phyloP scores from a whole-genome alignment of 495 filamentous ascomycete species.

The Aspergillus haitiensis region DNA sequence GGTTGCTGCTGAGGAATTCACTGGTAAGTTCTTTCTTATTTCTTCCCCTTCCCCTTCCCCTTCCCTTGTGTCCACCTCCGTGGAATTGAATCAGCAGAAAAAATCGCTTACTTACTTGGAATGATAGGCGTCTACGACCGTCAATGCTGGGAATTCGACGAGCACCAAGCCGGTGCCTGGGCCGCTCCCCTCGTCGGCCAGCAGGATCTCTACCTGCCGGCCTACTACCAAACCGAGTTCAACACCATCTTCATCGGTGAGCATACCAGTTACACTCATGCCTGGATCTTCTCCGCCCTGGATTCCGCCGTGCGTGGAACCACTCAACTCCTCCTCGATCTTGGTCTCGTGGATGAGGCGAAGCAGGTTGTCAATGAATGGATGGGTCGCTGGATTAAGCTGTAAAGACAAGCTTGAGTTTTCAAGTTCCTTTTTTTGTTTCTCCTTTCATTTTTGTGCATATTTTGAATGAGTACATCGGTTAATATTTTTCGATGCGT shows the following conservation, averaged over 20 bases:
- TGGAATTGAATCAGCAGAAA: background rate
- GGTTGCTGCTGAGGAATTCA: slow-evolving; percentile 56
- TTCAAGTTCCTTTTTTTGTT: background rate
- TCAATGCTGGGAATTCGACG: slow-evolving; percentile 59
- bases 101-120: background rate
- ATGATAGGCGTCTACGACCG: slow-evolving; percentile 47
- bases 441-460: background rate
- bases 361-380: slow-evolving; percentile 62
- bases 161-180: slow-evolving; percentile 56
- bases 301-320: slow-evolving; percentile 66
- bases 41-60: background rate
- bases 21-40: slow-evolving; percentile 33
- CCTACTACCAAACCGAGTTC: slow-evolving; percentile 67
- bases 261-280: slow-evolving; percentile 73
- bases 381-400: slow-evolving; percentile 65
- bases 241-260: slow-evolving; percentile 69
- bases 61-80: background rate
- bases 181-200: slow-evolving; percentile 56
- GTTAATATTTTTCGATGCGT: too few relatives aligned
- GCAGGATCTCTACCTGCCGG: slow-evolving; percentile 65
- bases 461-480: background rate
- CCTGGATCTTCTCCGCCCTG: slow-evolving; percentile 68
- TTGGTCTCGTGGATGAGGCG: slow-evolving; percentile 69
- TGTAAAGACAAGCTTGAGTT: slow-evolving; percentile 15
- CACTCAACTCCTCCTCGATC: slow-evolving; percentile 63